Conservation (phyloP, 2,329 filamentous ascomycete species). For the Hypoxylon rubiginosum region DNA sequence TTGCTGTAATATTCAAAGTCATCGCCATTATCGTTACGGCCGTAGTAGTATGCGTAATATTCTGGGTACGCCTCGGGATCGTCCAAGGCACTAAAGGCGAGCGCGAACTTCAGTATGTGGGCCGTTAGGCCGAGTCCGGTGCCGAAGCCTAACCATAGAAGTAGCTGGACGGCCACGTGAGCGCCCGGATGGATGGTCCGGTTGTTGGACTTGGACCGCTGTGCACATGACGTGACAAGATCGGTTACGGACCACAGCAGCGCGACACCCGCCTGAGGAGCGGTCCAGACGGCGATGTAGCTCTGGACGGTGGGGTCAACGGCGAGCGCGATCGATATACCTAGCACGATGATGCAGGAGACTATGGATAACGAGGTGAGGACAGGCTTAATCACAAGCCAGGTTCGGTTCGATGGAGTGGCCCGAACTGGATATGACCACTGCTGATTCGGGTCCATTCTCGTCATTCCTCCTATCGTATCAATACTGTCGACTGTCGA, state of each 20-base stretch:
- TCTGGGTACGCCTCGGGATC: constrained; percentile 26
- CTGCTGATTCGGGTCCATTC: constrained; percentile 35
- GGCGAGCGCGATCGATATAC: constrained; percentile 39
- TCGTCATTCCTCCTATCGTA: constrained; percentile 1
- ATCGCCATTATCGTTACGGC: constrained; percentile 9
- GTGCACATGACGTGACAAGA: constrained; percentile 39
- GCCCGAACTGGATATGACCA: constrained; percentile 4
- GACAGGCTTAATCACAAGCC: constrained; percentile 38
- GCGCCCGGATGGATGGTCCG: constrained; percentile 51
- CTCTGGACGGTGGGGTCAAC: constrained; percentile 31
- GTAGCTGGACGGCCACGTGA: constrained; percentile 44
- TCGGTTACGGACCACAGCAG: constrained; percentile 44
- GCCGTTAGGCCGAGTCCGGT: constrained; percentile 34
- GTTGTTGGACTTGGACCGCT: constrained; percentile 9
- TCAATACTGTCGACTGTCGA: not conserved
- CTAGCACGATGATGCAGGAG: constrained; percentile 39
- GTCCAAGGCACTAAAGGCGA: constrained; percentile 23
- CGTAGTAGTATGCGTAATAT: constrained; percentile 34
- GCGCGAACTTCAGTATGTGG: constrained; percentile 28
- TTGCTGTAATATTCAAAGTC: constrained; percentile 25
- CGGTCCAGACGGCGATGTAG: constrained; percentile 43
- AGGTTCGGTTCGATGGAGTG: constrained; percentile 23
- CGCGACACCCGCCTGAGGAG: constrained; percentile 43
- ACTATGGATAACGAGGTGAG: constrained; percentile 39
- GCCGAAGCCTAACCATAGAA: constrained; percentile 44